A percentile compares a stretch with the other conserved stretches of the same genome.
Conservation (phyloP, 768 basidiomycete species). For the Calocybe cyanea region DNA sequence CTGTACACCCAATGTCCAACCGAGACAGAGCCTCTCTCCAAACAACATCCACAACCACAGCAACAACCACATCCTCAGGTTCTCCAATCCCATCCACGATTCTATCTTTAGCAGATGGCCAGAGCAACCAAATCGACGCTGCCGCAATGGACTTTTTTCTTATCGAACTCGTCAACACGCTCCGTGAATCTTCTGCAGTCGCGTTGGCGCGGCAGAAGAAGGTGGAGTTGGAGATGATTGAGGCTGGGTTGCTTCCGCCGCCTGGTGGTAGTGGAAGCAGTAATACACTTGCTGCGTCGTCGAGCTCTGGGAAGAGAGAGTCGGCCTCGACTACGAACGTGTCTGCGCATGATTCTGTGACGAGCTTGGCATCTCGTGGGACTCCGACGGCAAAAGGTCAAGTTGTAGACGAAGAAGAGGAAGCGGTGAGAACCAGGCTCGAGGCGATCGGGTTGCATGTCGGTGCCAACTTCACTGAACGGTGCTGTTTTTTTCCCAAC, state of each 20-base stretch:
- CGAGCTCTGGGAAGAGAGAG: background rate
- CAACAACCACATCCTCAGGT: no score
- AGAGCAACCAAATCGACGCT: constrained; percentile 56
- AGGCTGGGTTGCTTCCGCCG: constrained; percentile 67
- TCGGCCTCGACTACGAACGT: constrained; percentile 38
- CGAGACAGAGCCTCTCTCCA: no score
- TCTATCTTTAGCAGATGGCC: constrained; percentile 61
- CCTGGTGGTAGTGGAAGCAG: no score
- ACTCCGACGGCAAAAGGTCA: constrained; percentile 26
- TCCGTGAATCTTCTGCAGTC: constrained; percentile 70
- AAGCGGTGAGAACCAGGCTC: constrained; percentile 61
- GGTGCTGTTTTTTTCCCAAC: constrained; percentile 36
- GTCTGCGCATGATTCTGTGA: constrained; percentile 38
- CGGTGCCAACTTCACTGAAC: constrained; percentile 81
- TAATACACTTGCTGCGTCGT: constrained; percentile 35
- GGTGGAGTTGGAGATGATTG: constrained; percentile 75
- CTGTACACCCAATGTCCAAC: no score
- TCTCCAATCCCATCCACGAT: constrained; percentile 29
- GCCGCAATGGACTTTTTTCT: constrained; percentile 83
- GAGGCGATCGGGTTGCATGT: constrained; percentile 86
- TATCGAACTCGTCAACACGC: constrained; percentile 72
- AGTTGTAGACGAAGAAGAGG: constrained; percentile 77
- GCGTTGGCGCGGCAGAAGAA: constrained; percentile 65
- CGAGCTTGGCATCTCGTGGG: constrained; percentile 36
- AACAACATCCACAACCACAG: no score